Evolutionary conservation across 2,329 filamentous ascomycete species (phyloP).

Genomic region (Botryotinia narcissicola): DNA sequence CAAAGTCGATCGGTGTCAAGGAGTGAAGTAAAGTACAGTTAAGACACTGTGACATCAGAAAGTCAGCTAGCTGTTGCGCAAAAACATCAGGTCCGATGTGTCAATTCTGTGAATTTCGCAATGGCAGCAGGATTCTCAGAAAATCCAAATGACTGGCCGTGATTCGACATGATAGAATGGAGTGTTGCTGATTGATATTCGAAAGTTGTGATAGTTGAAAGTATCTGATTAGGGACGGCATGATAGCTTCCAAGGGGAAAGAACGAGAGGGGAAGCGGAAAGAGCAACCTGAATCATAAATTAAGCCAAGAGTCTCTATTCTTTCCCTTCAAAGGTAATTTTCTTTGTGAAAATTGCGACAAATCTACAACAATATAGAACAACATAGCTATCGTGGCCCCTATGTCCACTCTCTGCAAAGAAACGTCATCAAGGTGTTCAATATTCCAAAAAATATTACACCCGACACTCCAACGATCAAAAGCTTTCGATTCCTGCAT

Average conservation of each 20-base stretch:
- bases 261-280: neutral
- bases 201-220: neutral
- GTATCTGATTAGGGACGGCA: neutral
- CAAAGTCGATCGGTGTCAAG: neutral
- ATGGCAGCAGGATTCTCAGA: neutral
- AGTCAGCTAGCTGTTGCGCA: too few species aligned
- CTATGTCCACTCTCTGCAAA: neutral
- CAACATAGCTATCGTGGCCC: neutral
- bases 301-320: neutral
- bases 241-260: neutral
- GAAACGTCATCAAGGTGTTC: too few species aligned
- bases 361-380: neutral
- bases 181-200: neutral
- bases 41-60: neutral
- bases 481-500: too few species aligned
- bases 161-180: neutral
- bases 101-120: neutral
- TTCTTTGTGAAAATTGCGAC: neutral
- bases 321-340: accelerated
- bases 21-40: neutral
- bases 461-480: too few species aligned
- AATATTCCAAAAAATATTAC: too few species aligned
- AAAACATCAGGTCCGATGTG: neutral
- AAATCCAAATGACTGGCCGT: neutral
- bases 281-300: neutral